Percentiles rank a stretch among this genome's conserved stretches.
These are phyloP conservation scores for Keithomyces neogunnii DNA, from an alignment of 2,329 filamentous ascomycete species.

Conservation along the genomic window DNA sequence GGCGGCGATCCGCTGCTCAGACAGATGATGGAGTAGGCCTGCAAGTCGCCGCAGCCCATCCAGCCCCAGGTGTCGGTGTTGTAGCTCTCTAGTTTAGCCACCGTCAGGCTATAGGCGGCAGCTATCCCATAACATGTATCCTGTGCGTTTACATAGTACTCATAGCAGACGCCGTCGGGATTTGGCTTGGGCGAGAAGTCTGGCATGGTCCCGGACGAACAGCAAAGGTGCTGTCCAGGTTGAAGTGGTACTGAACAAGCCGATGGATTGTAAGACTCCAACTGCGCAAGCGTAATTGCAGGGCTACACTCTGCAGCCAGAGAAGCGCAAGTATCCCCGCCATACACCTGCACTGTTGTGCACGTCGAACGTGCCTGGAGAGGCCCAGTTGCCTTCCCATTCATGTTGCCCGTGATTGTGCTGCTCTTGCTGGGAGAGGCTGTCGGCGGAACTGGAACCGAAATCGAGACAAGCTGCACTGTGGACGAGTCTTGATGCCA, in stretches of 20 bases:
- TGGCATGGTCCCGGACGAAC: slow-evolving; percentile 18
- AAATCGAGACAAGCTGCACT: too few species aligned
- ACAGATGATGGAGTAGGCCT: neutral
- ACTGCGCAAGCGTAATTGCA: slow-evolving; percentile 14
- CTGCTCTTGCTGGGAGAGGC: too few species aligned
- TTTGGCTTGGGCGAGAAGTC: slow-evolving; percentile 18
- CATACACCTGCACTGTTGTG: neutral
- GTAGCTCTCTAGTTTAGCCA: neutral
- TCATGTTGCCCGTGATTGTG: too few species aligned
- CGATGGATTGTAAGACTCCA: slow-evolving; percentile 12
- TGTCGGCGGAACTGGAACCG: too few species aligned
- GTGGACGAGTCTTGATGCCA: too few species aligned
- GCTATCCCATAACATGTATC: slow-evolving; percentile 21
- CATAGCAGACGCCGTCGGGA: slow-evolving; percentile 19
- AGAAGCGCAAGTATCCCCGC: slow-evolving; percentile 16
- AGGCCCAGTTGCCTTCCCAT: too few species aligned
- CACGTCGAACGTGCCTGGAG: neutral
- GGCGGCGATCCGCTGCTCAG: slow-evolving; percentile 13
- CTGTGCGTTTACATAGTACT: slow-evolving; percentile 14
- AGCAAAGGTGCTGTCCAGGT: slow-evolving; percentile 21
- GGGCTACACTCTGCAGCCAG: slow-evolving; percentile 17
- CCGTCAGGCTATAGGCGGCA: slow-evolving; percentile 1
- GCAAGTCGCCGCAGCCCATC: neutral
- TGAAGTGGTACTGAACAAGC: slow-evolving; percentile 18
- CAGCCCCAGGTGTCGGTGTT: neutral